These are phyloP conservation scores for Areca catechu DNA, from an alignment of 176 grass and related monocot species.

Conservation along the genomic window DNA sequence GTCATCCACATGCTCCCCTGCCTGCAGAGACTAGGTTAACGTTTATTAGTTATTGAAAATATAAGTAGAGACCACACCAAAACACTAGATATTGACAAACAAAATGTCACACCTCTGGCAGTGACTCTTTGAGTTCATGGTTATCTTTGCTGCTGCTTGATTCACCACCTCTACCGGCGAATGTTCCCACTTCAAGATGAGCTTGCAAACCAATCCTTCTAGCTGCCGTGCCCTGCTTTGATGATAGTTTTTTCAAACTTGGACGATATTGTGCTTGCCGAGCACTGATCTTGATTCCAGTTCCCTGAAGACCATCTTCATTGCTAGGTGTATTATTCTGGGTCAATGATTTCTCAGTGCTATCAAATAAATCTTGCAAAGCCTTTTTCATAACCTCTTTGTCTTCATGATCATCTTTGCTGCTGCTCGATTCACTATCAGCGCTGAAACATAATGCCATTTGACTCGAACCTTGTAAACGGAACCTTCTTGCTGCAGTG, in stretches of 20 bases:
- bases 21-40: conserved; percentile 23
- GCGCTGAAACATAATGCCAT: neutral
- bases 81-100: neutral
- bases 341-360: conserved; percentile 14
- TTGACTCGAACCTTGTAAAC: conserved; percentile 13
- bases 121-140: conserved; percentile 1
- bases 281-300: conserved; percentile 27
- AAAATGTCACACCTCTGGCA: conserved; percentile 25
- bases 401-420: conserved; percentile 16
- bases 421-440: neutral
- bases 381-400: conserved; percentile 28
- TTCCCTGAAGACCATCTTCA: conserved; percentile 18
- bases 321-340: conserved; percentile 19
- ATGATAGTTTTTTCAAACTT: conserved; percentile 14
- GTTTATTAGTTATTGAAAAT: too few relatives aligned
- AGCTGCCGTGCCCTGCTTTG: conserved; percentile 22
- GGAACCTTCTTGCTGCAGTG: conserved; percentile 37
- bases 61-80: too few relatives aligned
- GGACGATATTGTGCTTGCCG: neutral
- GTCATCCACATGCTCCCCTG: conserved; percentile 27
- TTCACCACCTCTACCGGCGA: conserved; percentile 13
- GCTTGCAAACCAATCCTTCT: conserved; percentile 26
- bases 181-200: conserved; percentile 5
- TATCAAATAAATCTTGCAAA: conserved; percentile 2
- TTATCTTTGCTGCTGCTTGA: conserved; percentile 18